Conservation (phyloP, 2,329 filamentous ascomycete genomes). For the Chlorencoelia australis region DNA sequence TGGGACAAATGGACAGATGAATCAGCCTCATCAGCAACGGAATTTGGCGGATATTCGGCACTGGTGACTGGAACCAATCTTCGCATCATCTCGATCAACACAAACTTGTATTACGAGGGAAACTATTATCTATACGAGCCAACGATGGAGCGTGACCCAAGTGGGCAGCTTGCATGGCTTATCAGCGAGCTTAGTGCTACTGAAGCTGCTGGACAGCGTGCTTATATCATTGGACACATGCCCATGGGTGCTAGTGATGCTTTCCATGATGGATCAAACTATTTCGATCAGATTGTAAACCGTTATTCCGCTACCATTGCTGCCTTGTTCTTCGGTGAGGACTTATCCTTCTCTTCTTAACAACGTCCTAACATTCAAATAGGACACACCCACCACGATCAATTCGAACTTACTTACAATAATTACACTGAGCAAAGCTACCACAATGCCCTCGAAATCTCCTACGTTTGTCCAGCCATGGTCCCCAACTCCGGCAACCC, state of each 20-base stretch:
- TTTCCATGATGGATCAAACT: conserved; percentile 29
- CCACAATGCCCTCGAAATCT: conserved; percentile 21
- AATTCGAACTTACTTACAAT: conserved; percentile 27
- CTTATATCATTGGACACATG: conserved; percentile 29
- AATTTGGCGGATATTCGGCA: conserved; percentile 30
- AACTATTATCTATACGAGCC: conserved; percentile 32
- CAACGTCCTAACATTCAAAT: neutral
- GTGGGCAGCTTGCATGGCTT: conserved; percentile 29
- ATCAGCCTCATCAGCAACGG: conserved; percentile 17
- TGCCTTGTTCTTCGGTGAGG: conserved; percentile 24
- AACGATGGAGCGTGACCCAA: conserved; percentile 31
- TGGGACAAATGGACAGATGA: conserved; percentile 29
- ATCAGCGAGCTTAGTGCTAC: conserved; percentile 30
- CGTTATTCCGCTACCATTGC: conserved; percentile 25
- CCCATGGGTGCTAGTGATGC: conserved; percentile 29
- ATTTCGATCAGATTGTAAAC: conserved; percentile 26
- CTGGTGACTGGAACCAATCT: conserved; percentile 24
- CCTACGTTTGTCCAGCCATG: conserved; percentile 25
- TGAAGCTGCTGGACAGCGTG: conserved; percentile 29
- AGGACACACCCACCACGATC: conserved; percentile 28
- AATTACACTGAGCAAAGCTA: conserved; percentile 19
- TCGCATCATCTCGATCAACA: conserved; percentile 34
- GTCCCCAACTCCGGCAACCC: conserved; percentile 28
- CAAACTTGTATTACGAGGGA: conserved; percentile 32
- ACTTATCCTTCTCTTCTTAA: neutral